A percentile compares a stretch with the other conserved stretches of the same genome.
These are phyloP conservation scores for Trametes sanguinea DNA, from an alignment of 768 basidiomycete genomes.

Conservation along the genomic window DNA sequence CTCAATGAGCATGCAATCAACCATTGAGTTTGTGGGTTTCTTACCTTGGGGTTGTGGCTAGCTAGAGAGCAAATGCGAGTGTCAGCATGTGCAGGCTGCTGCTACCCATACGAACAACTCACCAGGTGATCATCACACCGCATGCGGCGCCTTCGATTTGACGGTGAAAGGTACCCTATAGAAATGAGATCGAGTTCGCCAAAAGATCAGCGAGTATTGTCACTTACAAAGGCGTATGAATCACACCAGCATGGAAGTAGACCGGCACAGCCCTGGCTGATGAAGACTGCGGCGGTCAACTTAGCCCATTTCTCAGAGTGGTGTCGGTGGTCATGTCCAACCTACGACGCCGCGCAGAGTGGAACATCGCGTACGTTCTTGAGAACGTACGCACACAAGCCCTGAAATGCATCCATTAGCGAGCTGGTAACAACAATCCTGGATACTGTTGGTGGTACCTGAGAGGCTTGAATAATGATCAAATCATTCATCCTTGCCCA, in stretches of 20 bases:
- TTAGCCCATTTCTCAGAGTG: constrained; percentile 78
- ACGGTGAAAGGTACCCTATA: constrained; percentile 82
- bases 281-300: constrained; percentile 72
- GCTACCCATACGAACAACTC: constrained; percentile 16
- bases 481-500: constrained; percentile 93
- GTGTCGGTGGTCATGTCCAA: constrained; percentile 86
- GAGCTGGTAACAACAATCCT: background rate
- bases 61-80: constrained; percentile 42
- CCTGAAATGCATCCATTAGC: constrained; percentile 42
- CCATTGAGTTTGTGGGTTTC: background rate
- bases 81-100: background rate
- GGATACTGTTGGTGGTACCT: constrained; percentile 42
- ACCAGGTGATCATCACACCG: constrained; percentile 93
- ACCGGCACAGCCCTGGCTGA: constrained; percentile 65
- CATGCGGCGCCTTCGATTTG: constrained; percentile 63
- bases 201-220: background rate
- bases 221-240: constrained; percentile 76
- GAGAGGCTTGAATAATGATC: constrained; percentile 78
- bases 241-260: constrained; percentile 66
- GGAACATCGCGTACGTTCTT: constrained; percentile 52
- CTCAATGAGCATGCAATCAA: background rate
- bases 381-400: constrained; percentile 72
- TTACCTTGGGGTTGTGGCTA: constrained; percentile 86
- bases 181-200: background rate
- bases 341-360: constrained; percentile 67